A percentile compares a stretch with the other conserved stretches of the same genome.
Conservation (phyloP, 148 eudicot species). For the Persicaria maculosa region DNA sequence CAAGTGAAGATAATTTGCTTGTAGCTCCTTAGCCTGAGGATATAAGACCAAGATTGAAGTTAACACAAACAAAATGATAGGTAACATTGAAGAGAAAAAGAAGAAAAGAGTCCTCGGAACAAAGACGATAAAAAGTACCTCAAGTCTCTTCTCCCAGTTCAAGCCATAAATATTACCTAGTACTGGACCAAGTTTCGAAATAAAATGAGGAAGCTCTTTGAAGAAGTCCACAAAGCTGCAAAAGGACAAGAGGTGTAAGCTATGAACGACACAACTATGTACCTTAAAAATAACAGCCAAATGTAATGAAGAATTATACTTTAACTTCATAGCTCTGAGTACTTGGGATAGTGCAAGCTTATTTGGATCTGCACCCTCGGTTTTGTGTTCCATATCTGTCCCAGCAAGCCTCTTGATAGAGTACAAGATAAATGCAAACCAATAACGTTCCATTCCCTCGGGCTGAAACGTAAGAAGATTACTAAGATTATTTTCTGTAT, state of each 20-base stretch:
- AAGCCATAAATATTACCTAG: slow-evolving; percentile 58
- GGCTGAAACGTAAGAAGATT: slow-evolving; percentile 32
- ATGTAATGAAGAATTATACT: slow-evolving; percentile 29
- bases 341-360: slow-evolving; percentile 57
- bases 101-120: neutral
- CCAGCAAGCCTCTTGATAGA: slow-evolving; percentile 50
- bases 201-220: slow-evolving; percentile 90
- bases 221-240: slow-evolving; percentile 78
- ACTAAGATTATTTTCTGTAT: neutral
- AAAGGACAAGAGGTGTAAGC: slow-evolving; percentile 7
- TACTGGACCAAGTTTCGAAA: slow-evolving; percentile 61
- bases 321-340: slow-evolving; percentile 61
- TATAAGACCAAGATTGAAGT: slow-evolving; percentile 3
- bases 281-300: slow-evolving; percentile 6
- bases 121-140: slow-evolving; percentile 34
- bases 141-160: slow-evolving; percentile 88
- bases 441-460: slow-evolving; percentile 68
- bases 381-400: neutral
- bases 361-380: slow-evolving; percentile 23
- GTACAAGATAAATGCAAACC: slow-evolving; percentile 76
- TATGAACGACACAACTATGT: neutral
- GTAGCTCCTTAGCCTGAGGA: slow-evolving; percentile 82
- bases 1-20: slow-evolving; percentile 75
- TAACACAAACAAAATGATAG: neutral
- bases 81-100: neutral